phyloP scores from a whole-genome alignment of 352 stramenopile genomes.

The Globisporangium nagaii region DNA sequence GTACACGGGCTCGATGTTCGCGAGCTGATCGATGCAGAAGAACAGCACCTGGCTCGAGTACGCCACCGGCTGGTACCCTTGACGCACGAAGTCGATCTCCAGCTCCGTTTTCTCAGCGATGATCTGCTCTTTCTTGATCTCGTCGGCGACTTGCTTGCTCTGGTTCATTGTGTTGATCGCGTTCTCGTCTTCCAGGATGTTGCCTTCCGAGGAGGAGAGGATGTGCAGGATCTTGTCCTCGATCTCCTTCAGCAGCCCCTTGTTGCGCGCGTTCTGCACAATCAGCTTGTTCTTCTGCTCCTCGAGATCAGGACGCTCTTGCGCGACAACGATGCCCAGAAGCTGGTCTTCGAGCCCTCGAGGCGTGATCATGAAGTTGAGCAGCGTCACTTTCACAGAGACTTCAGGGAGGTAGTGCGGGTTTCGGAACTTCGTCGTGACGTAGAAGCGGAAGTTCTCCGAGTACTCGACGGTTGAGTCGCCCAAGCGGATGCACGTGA shows the following conservation, averaged over 20 bases:
- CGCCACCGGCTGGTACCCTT: slow-evolving; percentile 85
- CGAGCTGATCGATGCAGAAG: slow-evolving; percentile 92
- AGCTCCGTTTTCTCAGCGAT: slow-evolving; percentile 88
- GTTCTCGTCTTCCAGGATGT: slow-evolving; percentile 92
- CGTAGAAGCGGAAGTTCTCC: slow-evolving; percentile 92
- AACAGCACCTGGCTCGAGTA: slow-evolving; percentile 92
- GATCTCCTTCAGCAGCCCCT: slow-evolving; percentile 90
- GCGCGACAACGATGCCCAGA: slow-evolving; percentile 88
- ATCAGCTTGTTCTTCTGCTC: slow-evolving; percentile 93
- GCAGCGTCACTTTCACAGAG: slow-evolving; percentile 90
- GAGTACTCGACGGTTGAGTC: slow-evolving; percentile 91
- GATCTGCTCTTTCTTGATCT: slow-evolving; percentile 91
- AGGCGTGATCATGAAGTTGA: slow-evolving; percentile 96
- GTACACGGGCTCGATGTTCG: slow-evolving; percentile 93
- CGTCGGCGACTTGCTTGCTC: slow-evolving; percentile 86
- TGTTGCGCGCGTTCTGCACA: slow-evolving; percentile 89
- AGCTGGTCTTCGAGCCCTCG: slow-evolving; percentile 91
- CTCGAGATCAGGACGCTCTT: slow-evolving; percentile 91
- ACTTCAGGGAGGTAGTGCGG: slow-evolving; percentile 93
- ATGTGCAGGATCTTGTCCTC: slow-evolving; percentile 94
- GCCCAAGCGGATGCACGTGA: slow-evolving; percentile 90
- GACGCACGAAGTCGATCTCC: slow-evolving; percentile 87
- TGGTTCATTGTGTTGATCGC: slow-evolving; percentile 92
- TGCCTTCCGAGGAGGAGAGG: slow-evolving; percentile 86
- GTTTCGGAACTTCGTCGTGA: slow-evolving; percentile 92